Base-by-base conservation (phyloP, 169 alveolate species). In the Plasmodium ovale region DNA sequence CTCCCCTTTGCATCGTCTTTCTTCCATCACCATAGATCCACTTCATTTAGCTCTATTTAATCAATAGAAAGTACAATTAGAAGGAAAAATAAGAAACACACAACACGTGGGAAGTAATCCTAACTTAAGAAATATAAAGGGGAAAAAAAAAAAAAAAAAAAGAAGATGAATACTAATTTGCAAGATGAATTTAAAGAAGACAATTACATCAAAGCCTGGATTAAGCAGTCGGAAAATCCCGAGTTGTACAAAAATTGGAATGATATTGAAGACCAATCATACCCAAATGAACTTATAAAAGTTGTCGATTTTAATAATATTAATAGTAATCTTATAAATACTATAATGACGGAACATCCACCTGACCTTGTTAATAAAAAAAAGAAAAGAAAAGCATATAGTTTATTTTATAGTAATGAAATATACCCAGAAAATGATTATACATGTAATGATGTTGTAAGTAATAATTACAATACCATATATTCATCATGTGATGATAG, bases 341-440 rank as follows among this genome's bases (percentile, higher is more conserved):
- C 67, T 16, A 79, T 79, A 35, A 49, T 79, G 82, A 19, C 56
- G 4, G 89, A 79, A 31, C 71, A 49, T 65, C 51, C 79, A 23
- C 10, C 25, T 6, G 60, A 79, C 21, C 14, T 25, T 9, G 16
- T 56, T 23, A 35, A 53, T 10, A 49, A 64, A 51, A 64, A 65
- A 19, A 79, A 79, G 9, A 79, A 79, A 79, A 79, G 89, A 25
- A 79, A 79, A 65, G 89, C 89, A 7, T 79, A 79, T 37, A 64
- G 89, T 35, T 79, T 79, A 79, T 79, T 79, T 79, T 64, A 62
- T 79, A 79, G 70, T 79, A 79, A 65, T 65, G 89, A 79, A 65
- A 47, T 51, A 35, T n/a, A 67, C n/a, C 65, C 65, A 16, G 79
- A 79, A 64, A 31, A 25, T 53, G 27, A 71, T 53, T 19, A 35